These are phyloP conservation scores for Haplosporangium gracile DNA, from an alignment of 192 early-diverging fungal species.

Conservation along the genomic window DNA sequence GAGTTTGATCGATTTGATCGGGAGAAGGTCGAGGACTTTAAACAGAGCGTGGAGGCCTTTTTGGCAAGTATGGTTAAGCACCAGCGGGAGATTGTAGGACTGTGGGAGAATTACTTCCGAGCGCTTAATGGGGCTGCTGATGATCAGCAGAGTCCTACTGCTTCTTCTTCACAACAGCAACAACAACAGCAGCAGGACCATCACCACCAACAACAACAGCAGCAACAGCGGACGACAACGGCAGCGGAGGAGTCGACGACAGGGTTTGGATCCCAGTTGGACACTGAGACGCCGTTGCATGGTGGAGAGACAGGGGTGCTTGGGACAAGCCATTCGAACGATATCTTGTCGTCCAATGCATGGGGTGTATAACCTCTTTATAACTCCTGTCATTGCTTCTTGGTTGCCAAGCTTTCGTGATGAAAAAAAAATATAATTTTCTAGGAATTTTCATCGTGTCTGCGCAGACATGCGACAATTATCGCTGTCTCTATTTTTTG, in stretches of 20 bases:
- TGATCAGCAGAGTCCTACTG: not conserved
- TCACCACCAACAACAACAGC: constrained; percentile 17
- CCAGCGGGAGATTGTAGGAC: constrained; percentile 77
- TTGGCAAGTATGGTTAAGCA: constrained; percentile 83
- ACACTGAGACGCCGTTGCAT: not conserved
- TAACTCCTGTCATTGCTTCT: not conserved
- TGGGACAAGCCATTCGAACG: constrained; percentile 19
- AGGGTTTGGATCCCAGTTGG: not conserved
- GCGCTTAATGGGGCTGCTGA: constrained; percentile 39
- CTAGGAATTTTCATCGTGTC: not conserved
- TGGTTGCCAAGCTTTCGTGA: not conserved
- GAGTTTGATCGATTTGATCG: constrained; percentile 87
- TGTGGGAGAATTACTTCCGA: constrained; percentile 55
- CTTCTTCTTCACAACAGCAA: not conserved
- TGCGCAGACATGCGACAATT: not conserved
- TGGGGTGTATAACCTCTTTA: constrained; percentile 27
- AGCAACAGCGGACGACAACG: not conserved
- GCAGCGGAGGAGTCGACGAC: not conserved
- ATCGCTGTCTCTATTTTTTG: too few species aligned
- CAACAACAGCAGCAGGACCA: constrained; percentile 5
- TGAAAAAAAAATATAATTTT: not conserved
- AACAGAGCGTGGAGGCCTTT: constrained; percentile 77
- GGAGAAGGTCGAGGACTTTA: constrained; percentile 85
- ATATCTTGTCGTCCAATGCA: constrained; percentile 42
- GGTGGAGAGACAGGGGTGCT: not conserved